Evolutionary conservation across 345 rosid genomes (phyloP), one percentile per base, ranked within the genome.

Genomic region (Excoecaria agallocha): DNA sequence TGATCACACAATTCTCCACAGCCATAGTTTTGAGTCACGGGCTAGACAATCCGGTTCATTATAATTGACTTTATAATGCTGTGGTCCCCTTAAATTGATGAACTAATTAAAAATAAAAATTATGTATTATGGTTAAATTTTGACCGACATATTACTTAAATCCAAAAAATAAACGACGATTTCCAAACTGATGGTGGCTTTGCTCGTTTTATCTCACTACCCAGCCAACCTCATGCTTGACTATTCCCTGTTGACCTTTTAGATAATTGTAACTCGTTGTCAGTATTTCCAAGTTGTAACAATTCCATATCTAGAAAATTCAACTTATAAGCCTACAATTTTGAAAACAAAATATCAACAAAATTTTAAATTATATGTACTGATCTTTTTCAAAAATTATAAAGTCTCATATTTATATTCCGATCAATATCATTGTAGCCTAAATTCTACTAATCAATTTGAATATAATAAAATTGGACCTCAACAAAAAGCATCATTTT

Each of bases 21-120:
- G 48, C 48, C 1, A 43, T 25, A n/a, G 50, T 24, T 54, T 37
- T 10, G 9, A 43, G 58, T 74, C 66, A 74, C 58, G 77, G 66
- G 17, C 66, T 56, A 38, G 24, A 48, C 8, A 24, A 43, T 16
- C 55, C 8, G 25, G 57, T 55, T 59, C 13, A 63, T 56, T 19
- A 50, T 51, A 46, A 30, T 6, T 55, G 66, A 56, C 58, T 55
- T 45, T 55, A 13, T 57, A 55, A 17, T 11, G 8, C 3, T 20
- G 50, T 45, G 52, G 52, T 11, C n/a, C 12, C 38, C 12, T 17
- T 41, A n/a, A 24, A 9, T 1, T 46, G 6, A 72, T 58, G 4
- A 22, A 41, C 16, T 39, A 16, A 68, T 24, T 49, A 12, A 19
- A 39, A 24, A 9, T 22, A 30, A 30, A 30, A 30, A 30, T 2